Evolutionary conservation across 2,329 filamentous ascomycete species (phyloP).

Genomic region (Talaromyces sp.): DNA sequence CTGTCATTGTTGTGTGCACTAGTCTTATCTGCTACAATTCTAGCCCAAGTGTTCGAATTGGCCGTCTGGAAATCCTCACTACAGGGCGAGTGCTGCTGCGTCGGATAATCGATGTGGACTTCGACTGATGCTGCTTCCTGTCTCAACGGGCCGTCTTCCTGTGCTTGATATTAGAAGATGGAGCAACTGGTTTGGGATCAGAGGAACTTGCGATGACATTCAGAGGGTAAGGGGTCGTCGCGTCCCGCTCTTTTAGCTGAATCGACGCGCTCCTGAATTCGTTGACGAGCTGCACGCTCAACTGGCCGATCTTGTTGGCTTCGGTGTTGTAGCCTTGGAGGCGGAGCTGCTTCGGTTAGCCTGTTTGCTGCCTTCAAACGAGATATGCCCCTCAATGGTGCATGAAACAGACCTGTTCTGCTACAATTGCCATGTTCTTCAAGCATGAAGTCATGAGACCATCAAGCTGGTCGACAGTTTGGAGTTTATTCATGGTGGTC

Average conservation of each 20-base stretch:
- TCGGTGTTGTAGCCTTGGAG: neutral
- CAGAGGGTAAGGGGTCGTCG: neutral
- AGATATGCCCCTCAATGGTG: neutral
- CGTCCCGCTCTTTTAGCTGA: conserved; percentile 11
- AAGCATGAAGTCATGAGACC: neutral
- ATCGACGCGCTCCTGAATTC: conserved; percentile 18
- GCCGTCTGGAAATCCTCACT: neutral
- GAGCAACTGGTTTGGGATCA: neutral
- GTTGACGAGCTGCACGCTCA: conserved; percentile 17
- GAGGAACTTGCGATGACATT: neutral
- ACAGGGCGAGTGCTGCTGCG: neutral
- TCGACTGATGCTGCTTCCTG: neutral
- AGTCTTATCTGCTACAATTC: neutral
- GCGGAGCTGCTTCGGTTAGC: conserved; percentile 4
- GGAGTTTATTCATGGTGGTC: neutral
- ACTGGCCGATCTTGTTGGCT: conserved; percentile 22
- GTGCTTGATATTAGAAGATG: neutral
- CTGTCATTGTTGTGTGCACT: neutral
- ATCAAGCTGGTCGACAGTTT: neutral
- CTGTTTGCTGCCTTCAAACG: neutral
- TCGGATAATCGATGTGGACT: neutral
- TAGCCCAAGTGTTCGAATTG: neutral
- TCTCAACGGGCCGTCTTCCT: neutral
- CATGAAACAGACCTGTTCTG: neutral
- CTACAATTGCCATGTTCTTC: neutral